phyloP scores from a whole-genome alignment of 140 eudicot genomes.

The Bidens hawaiensis region DNA sequence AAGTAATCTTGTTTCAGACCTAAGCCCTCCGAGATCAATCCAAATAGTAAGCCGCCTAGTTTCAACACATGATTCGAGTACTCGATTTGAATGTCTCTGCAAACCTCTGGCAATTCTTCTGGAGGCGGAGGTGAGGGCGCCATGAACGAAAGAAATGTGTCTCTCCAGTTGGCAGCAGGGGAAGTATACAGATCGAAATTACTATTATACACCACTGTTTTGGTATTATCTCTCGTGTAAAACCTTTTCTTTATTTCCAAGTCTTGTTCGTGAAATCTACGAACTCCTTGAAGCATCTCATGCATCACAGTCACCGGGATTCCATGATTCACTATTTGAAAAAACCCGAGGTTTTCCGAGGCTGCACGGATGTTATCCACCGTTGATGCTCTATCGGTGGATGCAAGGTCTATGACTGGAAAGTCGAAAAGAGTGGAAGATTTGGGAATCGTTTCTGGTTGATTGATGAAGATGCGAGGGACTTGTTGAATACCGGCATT shows the following conservation, averaged over 20 bases:
- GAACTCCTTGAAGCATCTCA: constrained; percentile 27
- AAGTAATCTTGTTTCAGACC: constrained; percentile 31
- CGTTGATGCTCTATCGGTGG: background rate
- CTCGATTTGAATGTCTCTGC: constrained; percentile 43
- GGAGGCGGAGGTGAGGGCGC: constrained; percentile 27
- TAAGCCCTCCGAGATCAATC: constrained; percentile 45
- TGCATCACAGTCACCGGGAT: constrained; percentile 19
- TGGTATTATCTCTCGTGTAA: constrained; percentile 27
- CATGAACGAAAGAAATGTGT: constrained; percentile 23
- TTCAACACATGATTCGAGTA: constrained; percentile 36
- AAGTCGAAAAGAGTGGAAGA: constrained; percentile 1
- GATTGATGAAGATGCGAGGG: constrained; percentile 34
- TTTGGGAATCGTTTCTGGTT: constrained; percentile 6
- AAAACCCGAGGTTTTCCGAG: constrained; percentile 23
- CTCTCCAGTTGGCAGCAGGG: constrained; percentile 35
- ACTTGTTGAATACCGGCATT: constrained; percentile 36
- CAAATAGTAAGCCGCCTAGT: constrained; percentile 30
- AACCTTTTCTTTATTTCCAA: constrained; percentile 26
- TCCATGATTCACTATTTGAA: constrained; percentile 34
- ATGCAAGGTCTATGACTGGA: constrained; percentile 34
- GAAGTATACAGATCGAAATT: constrained; percentile 33
- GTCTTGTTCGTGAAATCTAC: constrained; percentile 21
- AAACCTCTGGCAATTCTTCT: constrained; percentile 35
- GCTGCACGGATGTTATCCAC: constrained; percentile 24
- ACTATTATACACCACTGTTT: constrained; percentile 26